Conservation (phyloP, 2,329 filamentous ascomycete genomes). For the Penicillium verrucosum region DNA sequence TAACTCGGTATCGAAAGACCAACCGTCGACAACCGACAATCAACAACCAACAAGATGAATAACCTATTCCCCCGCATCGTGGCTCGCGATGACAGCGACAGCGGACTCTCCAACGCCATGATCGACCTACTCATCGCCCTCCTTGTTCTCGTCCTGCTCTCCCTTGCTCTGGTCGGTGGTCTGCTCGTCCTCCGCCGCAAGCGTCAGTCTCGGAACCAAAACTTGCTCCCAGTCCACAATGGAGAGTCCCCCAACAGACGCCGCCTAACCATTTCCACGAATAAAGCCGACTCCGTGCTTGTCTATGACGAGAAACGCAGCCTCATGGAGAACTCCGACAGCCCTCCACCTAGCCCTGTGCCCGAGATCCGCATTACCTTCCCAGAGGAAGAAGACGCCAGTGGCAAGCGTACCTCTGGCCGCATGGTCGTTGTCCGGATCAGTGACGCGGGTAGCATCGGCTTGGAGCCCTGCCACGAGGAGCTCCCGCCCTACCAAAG, state of each 20-base stretch:
- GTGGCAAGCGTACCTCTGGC: constrained; percentile 75
- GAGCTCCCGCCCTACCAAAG: constrained; percentile 88
- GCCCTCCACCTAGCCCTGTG: constrained; percentile 76
- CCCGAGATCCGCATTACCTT: constrained; percentile 98
- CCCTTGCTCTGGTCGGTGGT: constrained; percentile 62
- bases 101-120: constrained; percentile 58
- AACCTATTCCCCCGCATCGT: constrained; percentile 47
- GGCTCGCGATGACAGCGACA: constrained; percentile 48
- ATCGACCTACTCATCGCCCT: constrained; percentile 76
- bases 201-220: constrained; percentile 51
- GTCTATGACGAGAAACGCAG: constrained; percentile 77
- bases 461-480: constrained; percentile 77
- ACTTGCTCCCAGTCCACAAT: constrained; percentile 65
- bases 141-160: constrained; percentile 72
- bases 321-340: constrained; percentile 71
- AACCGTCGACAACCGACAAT: constrained; percentile 8
- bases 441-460: constrained; percentile 78
- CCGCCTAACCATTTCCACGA: constrained; percentile 56
- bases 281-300: constrained; percentile 67
- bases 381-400: constrained; percentile 81
- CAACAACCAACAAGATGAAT: constrained; percentile 32
- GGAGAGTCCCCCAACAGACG: constrained; percentile 56
- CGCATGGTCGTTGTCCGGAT: constrained; percentile 89
- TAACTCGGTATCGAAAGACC: background rate
- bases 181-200: constrained; percentile 72